Conservation (phyloP, 805 yeast species). For the Sugiyamaella qingdaonensis region DNA sequence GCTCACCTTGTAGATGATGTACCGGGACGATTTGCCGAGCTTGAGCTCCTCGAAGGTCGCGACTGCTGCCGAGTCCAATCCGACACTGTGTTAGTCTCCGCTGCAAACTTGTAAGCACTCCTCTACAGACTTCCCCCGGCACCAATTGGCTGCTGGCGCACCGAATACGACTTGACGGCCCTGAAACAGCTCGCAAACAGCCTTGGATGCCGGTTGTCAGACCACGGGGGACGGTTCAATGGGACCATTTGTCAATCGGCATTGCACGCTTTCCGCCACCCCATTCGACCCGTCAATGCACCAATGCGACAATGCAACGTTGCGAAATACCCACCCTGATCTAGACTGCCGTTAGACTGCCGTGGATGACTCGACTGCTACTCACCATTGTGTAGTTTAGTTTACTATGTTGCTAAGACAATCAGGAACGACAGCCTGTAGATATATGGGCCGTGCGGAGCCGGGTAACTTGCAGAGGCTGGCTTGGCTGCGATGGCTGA, state of each 20-base stretch:
- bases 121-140: background rate
- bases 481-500: background rate
- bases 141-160: too few relatives aligned
- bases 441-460: background rate
- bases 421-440: background rate
- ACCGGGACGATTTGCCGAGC: slow-evolving; percentile 76
- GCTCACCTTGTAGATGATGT: slow-evolving; percentile 74
- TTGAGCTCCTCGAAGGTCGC: slow-evolving; percentile 93
- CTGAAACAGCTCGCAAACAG: too few relatives aligned
- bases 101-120: background rate
- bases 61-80: slow-evolving; percentile 86
- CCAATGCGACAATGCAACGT: background rate
- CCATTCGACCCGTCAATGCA: background rate
- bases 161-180: too few relatives aligned
- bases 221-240: too few relatives aligned
- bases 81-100: slow-evolving; percentile 49
- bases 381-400: background rate
- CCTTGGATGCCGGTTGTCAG: too few relatives aligned
- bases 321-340: background rate
- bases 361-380: background rate
- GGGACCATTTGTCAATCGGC: too few relatives aligned
- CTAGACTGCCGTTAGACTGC: background rate
- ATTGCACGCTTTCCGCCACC: background rate
- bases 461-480: background rate
- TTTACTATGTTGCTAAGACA: background rate